Evolutionary conservation across 768 basidiomycete species (phyloP), one percentile per base, ranked within the genome.

Genomic region (Lentinula sp.): DNA sequence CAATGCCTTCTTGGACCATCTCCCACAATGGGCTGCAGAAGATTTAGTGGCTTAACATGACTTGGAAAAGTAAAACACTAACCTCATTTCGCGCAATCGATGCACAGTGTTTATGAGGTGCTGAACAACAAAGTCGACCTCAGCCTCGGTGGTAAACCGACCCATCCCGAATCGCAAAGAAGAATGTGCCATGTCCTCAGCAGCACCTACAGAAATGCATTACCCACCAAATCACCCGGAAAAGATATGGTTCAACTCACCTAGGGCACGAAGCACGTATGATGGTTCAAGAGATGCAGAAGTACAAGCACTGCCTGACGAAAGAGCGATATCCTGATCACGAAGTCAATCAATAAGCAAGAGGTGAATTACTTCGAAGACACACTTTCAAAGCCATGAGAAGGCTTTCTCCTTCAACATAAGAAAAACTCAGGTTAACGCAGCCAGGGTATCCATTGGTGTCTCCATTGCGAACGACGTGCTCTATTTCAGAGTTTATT

Each of bases 1-100:
- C 97, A 62, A 98, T 95, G 46, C 96, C 96, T 71, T 98, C 97
- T 75, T 97, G 94, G 15, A 98, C 95, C 95, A 99, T 98, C 77
- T 99, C 97, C 96, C 96, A 99, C 58, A 99, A 75, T 37, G 97
- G 97, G 69, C 93, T 93, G 63, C 1, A 55, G 32, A 23, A 42
- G 9, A 45, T 8, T 35, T 65, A 28, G 53, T 15, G n/a, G 9
- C 41, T 45, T 37, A 52, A 28, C 37, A 7, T 60, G 64, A 62
- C 55, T 58, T 63, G 36, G 51, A n/a, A 42, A 42, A 16, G 10
- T 61, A 20, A 20, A 53, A 56, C 45, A 60, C 36, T 28, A 55
- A 87, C 90, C 91, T 95, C 93, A 99, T 94, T 63, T 99, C 96
- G 55, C 96, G 85, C 64, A 99, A 81, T 64, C 82, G 83, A 53